Evolutionary conservation across 75 land plant species (phyloP).

Genomic region (Pseudotsuga menziesii): DNA sequence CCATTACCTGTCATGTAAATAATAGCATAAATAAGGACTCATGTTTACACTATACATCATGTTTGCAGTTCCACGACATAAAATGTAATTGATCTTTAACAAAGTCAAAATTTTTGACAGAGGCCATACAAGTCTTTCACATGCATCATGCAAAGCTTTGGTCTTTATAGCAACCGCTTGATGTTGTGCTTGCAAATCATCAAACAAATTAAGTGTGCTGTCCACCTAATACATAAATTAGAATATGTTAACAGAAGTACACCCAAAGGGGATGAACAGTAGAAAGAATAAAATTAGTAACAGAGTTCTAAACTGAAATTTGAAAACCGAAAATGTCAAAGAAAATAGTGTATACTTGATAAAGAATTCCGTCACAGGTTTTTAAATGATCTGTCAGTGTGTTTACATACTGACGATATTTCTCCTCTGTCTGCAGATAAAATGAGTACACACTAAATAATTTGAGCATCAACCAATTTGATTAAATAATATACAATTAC

Average conservation of each 20-base stretch:
- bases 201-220: constrained; percentile 70
- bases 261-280: not conserved
- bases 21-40: not conserved
- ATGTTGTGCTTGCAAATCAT: constrained; percentile 92
- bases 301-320: not conserved
- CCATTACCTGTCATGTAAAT: constrained; percentile 58
- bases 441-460: not conserved
- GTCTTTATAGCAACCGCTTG: constrained; percentile 98
- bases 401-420: constrained; percentile 85
- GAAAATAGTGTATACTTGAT: constrained; percentile 34
- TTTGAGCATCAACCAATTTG: not conserved
- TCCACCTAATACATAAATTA: constrained; percentile 60
- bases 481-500: not conserved
- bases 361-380: constrained; percentile 80
- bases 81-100: constrained; percentile 3
- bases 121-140: constrained; percentile 76
- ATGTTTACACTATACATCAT: not conserved
- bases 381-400: constrained; percentile 73
- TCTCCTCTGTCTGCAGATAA: constrained; percentile 81
- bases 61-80: not conserved
- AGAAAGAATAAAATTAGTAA: not conserved
- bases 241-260: not conserved
- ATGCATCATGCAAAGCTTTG: constrained; percentile 98
- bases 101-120: not conserved
- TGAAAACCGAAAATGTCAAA: constrained; percentile 1